Conservation (phyloP, 2,329 filamentous ascomycete genomes). For the Corynespora cassiicola region DNA sequence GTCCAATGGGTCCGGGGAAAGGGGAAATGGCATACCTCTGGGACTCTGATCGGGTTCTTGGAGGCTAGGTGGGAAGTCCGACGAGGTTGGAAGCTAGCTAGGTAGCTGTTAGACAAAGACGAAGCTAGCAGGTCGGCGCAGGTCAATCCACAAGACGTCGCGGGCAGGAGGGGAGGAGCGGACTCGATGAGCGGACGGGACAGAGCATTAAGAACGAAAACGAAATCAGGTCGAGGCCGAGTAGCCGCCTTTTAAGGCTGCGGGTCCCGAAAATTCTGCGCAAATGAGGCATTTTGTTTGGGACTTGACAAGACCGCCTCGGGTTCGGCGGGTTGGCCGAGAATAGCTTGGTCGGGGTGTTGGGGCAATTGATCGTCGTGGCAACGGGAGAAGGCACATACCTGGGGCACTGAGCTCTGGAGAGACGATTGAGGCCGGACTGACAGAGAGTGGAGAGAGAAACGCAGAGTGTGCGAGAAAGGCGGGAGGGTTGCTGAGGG, state of each 20-base stretch:
- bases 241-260: constrained; percentile 37
- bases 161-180: constrained; percentile 24
- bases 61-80: no score
- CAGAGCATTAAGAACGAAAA: constrained; percentile 35
- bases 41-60: constrained; percentile 28
- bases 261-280: constrained; percentile 42
- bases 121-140: constrained; percentile 41
- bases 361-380: constrained; percentile 27
- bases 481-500: constrained; percentile 8
- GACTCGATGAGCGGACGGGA: constrained; percentile 32
- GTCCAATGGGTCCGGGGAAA: constrained; percentile 23
- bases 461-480: constrained; percentile 3
- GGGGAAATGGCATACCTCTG: constrained; percentile 39
- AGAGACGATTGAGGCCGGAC: constrained; percentile 7
- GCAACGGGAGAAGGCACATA: constrained; percentile 34
- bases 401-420: constrained; percentile 25
- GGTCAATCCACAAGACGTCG: constrained; percentile 30
- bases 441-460: constrained; percentile 12
- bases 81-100: not conserved
- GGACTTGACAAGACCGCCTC: constrained; percentile 29
- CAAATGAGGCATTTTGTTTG: constrained; percentile 46
- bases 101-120: not conserved
- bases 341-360: constrained; percentile 27
- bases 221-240: constrained; percentile 21
- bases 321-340: constrained; percentile 37